These are phyloP conservation scores for Clarireedia hainanense DNA, from an alignment of 2,329 filamentous ascomycete genomes.

Conservation along the genomic window DNA sequence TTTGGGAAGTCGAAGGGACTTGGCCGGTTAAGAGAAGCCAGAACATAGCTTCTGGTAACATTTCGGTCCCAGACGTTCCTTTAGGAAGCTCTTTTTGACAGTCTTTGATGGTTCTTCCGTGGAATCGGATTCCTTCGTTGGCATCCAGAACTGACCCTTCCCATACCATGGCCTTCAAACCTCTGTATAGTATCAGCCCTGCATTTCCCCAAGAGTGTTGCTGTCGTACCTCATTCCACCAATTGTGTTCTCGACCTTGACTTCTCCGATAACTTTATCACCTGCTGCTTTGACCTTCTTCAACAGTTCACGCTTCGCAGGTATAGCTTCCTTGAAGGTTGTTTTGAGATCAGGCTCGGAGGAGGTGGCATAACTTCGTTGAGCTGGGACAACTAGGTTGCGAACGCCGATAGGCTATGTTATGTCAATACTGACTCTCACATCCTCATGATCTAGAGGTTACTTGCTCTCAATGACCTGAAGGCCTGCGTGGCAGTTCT, in stretches of 20 bases:
- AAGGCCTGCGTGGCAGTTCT: constrained; percentile 55
- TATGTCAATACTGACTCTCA: constrained; percentile 2
- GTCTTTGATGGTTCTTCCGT: constrained; percentile 95
- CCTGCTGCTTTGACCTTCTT: constrained; percentile 87
- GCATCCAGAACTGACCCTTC: constrained; percentile 95
- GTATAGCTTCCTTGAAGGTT: constrained; percentile 75
- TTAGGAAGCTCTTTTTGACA: constrained; percentile 92
- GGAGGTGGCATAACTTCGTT: constrained; percentile 61
- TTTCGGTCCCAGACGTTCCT: constrained; percentile 85
- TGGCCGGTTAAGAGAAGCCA: constrained; percentile 94
- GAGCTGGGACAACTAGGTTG: constrained; percentile 26
- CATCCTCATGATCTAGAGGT: constrained; percentile 1
- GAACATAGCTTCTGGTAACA: constrained; percentile 99
- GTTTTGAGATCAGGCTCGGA: constrained; percentile 86
- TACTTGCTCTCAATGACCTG: constrained; percentile 54
- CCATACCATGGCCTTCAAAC: constrained; percentile 97
- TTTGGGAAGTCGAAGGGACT: constrained; percentile 75
- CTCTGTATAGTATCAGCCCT: constrained; percentile 37
- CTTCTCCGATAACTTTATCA: constrained; percentile 77
- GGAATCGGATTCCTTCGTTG: constrained; percentile 96
- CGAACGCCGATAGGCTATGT: constrained; percentile 28
- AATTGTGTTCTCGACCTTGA: constrained; percentile 89
- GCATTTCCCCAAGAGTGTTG: neutral
- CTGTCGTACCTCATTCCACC: constrained; percentile 74
- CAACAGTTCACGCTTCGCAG: constrained; percentile 85